Conservation (phyloP, 148 eudicot genomes). For the Vaccinium macrocarpon region DNA sequence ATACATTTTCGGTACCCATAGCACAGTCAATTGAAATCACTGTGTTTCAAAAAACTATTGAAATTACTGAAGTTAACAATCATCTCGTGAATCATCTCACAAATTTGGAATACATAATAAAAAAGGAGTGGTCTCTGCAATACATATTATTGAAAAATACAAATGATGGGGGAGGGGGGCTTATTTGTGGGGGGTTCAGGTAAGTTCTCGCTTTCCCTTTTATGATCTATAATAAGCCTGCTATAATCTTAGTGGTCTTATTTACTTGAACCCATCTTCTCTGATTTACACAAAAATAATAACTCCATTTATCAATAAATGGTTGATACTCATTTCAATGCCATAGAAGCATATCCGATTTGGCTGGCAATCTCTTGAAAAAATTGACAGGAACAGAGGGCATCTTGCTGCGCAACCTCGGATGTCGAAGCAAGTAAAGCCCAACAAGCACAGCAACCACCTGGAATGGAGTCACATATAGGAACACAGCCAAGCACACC, state of each 20-base stretch:
- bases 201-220: conserved; percentile 8
- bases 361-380: conserved; percentile 88
- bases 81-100: conserved; percentile 1
- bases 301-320: not conserved
- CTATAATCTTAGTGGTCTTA: conserved; percentile 4
- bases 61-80: not conserved
- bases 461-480: conserved; percentile 91
- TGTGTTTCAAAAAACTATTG: not conserved
- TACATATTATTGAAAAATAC: conserved; percentile 9
- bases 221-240: not conserved
- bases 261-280: conserved; percentile 3
- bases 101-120: conserved; percentile 15
- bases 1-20: too few relatives aligned
- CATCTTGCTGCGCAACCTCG: conserved; percentile 70
- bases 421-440: conserved; percentile 75
- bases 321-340: conserved; percentile 2
- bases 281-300: conserved; percentile 24
- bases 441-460: conserved; percentile 65
- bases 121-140: conserved; percentile 11
- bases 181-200: not conserved
- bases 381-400: conserved; percentile 93
- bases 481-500: conserved; percentile 62
- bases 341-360: conserved; percentile 77
- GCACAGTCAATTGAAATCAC: too few relatives aligned
- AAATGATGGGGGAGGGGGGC: not conserved